Evolutionary conservation across 495 filamentous ascomycete genomes (phyloP).

Genomic region (Penicillium riverlandense): DNA sequence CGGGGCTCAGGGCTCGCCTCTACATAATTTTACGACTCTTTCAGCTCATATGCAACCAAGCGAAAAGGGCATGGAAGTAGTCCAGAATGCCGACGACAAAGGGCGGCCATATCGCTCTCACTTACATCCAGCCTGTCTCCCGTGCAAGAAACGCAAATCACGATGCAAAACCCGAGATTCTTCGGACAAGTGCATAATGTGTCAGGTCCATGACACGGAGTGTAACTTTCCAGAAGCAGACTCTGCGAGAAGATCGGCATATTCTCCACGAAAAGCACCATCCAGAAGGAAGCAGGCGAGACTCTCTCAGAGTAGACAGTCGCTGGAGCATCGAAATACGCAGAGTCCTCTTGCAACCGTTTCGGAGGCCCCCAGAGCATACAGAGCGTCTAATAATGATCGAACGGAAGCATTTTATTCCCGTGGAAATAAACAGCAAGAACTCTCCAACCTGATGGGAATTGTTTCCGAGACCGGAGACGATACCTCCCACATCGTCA

Average conservation of each 20-base stretch:
- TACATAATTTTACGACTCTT: too few relatives aligned
- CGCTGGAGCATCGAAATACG: too few relatives aligned
- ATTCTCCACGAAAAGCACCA: slow-evolving; percentile 4
- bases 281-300: neutral
- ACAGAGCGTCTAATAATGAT: too few relatives aligned
- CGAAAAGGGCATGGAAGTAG: too few relatives aligned
- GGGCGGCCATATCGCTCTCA: slow-evolving; percentile 19
- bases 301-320: too few relatives aligned
- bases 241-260: neutral
- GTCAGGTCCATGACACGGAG: slow-evolving; percentile 18
- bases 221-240: slow-evolving; percentile 15
- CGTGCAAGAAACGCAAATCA: slow-evolving; percentile 22
- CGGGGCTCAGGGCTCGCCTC: too few relatives aligned
- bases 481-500: slow-evolving; percentile 22
- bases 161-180: slow-evolving; percentile 11
- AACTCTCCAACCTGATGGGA: slow-evolving; percentile 5
- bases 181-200: slow-evolving; percentile 12
- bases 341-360: too few relatives aligned
- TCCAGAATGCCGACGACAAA: neutral
- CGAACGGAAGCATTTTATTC: too few relatives aligned
- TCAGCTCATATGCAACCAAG: too few relatives aligned
- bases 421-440: neutral
- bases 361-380: too few relatives aligned
- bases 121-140: slow-evolving; percentile 14
- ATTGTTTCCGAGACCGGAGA: slow-evolving; percentile 12